Evolutionary conservation across 1,139 yeast species (phyloP).

Genomic region (Sugiyamaella xylanicola): DNA sequence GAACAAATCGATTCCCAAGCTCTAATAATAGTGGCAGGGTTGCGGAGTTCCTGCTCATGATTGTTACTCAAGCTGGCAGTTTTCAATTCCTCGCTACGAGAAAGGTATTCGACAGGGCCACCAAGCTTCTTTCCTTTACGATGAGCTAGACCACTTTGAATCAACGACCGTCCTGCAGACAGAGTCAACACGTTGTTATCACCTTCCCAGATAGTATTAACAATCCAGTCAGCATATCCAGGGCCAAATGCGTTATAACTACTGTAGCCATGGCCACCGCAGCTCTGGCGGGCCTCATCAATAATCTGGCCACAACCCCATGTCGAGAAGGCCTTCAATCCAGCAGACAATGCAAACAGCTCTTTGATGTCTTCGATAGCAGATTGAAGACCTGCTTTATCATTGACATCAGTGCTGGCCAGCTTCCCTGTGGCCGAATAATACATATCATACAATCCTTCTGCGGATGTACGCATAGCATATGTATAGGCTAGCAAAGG

Average conservation of each 20-base stretch:
- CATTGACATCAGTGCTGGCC: slow-evolving; percentile 40
- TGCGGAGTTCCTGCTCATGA: slow-evolving; percentile 34
- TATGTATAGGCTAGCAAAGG: slow-evolving; percentile 82
- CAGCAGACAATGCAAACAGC: slow-evolving; percentile 82
- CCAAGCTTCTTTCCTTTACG: slow-evolving; percentile 40
- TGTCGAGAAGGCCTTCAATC: slow-evolving; percentile 85
- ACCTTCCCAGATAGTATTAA: slow-evolving; percentile 98
- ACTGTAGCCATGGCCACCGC: slow-evolving; percentile 97
- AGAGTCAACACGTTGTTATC: slow-evolving; percentile 85
- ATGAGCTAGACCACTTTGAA: slow-evolving; percentile 41
- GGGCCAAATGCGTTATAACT: slow-evolving; percentile 88
- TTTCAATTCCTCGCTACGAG: slow-evolving; percentile 31
- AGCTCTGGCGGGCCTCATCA: slow-evolving; percentile 90
- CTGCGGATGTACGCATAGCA: slow-evolving; percentile 74
- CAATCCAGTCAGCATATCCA: slow-evolving; percentile 90
- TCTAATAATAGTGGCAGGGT: slow-evolving; percentile 40
- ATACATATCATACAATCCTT: slow-evolving; percentile 60
- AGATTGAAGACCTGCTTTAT: slow-evolving; percentile 39
- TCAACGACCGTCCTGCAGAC: slow-evolving; percentile 63
- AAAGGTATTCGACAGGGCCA: slow-evolving; percentile 39
- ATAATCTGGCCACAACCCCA: slow-evolving; percentile 81
- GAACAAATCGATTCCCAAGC: slow-evolving; percentile 49
- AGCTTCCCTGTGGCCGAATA: slow-evolving; percentile 55
- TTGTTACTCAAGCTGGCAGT: slow-evolving; percentile 32
- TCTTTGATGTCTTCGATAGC: slow-evolving; percentile 71